Conservation (phyloP, 257 asterid species). For the Capsicum baccatum region DNA sequence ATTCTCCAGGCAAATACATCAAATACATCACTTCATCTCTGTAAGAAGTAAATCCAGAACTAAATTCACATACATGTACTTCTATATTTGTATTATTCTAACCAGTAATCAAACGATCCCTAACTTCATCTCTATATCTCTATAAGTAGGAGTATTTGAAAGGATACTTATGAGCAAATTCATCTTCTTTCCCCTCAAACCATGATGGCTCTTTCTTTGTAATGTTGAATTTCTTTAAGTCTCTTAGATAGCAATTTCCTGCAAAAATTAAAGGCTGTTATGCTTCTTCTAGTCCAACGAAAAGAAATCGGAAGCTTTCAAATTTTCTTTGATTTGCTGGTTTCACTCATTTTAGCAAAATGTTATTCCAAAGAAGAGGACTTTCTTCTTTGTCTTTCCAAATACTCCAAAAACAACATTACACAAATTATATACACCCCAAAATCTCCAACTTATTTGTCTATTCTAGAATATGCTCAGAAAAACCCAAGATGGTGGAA, state of each 20-base stretch:
- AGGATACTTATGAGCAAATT: background rate
- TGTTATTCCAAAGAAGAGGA: background rate
- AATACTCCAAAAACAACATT: background rate
- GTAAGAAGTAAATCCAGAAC: no score
- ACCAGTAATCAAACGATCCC: background rate
- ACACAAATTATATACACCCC: background rate
- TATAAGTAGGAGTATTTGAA: background rate
- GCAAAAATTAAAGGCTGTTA: no score
- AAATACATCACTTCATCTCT: no score
- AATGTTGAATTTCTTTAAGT: background rate
- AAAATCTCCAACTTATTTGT: background rate
- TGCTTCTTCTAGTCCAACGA: background rate
- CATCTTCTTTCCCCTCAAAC: background rate
- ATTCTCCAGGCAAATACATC: no score
- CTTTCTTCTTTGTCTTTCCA: background rate
- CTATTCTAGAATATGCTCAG: background rate
- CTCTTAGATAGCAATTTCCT: background rate
- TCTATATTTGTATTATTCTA: background rate
- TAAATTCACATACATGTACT: no score
- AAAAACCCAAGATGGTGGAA: background rate
- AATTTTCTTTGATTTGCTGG: background rate
- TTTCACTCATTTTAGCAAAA: background rate
- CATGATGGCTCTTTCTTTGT: background rate
- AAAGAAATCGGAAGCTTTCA: conserved; percentile 1
- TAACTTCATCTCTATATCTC: background rate